These are phyloP conservation scores for Aspergillus nidulans DNA, from an alignment of 495 filamentous ascomycete genomes.

Conservation along the genomic window DNA sequence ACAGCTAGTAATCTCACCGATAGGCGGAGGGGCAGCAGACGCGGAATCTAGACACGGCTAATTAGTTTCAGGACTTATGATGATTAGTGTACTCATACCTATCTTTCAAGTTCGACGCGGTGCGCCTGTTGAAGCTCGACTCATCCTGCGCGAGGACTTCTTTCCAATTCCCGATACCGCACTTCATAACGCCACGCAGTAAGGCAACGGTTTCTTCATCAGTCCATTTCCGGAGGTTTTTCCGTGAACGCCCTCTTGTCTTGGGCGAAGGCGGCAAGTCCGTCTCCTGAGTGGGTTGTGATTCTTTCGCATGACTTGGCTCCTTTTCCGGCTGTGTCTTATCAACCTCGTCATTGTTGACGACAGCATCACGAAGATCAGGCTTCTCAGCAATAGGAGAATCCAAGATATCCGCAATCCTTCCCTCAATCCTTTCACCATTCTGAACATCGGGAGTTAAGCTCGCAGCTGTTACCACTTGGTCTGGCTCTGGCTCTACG, in stretches of 20 bases:
- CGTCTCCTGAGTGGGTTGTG: constrained; percentile 16
- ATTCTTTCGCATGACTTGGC: neutral
- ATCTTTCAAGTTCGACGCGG: constrained; percentile 81
- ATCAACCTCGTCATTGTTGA: constrained; percentile 5
- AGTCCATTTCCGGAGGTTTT: constrained; percentile 63
- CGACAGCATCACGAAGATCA: constrained; percentile 5
- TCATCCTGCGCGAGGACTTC: constrained; percentile 71
- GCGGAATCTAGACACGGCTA: constrained; percentile 15
- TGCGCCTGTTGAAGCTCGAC: constrained; percentile 70
- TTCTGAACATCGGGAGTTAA: constrained; percentile 23
- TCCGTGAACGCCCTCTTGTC: constrained; percentile 40
- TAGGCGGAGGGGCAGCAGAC: constrained; percentile 67
- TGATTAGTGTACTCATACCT: constrained; percentile 35
- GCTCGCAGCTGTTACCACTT: constrained; percentile 20
- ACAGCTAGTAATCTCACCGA: constrained; percentile 23
- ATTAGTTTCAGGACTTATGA: neutral
- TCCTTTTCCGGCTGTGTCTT: neutral
- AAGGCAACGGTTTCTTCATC: constrained; percentile 79
- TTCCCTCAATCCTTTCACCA: constrained; percentile 32
- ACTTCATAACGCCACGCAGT: constrained; percentile 69
- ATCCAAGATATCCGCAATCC: constrained; percentile 36
- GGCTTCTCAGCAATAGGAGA: constrained; percentile 27
- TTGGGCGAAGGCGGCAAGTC: constrained; percentile 37
- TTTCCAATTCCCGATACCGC: constrained; percentile 86
- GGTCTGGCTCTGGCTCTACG: constrained; percentile 26